Base-by-base conservation (phyloP, 164 flowering plant species). In the Buxus sempervirens region DNA sequence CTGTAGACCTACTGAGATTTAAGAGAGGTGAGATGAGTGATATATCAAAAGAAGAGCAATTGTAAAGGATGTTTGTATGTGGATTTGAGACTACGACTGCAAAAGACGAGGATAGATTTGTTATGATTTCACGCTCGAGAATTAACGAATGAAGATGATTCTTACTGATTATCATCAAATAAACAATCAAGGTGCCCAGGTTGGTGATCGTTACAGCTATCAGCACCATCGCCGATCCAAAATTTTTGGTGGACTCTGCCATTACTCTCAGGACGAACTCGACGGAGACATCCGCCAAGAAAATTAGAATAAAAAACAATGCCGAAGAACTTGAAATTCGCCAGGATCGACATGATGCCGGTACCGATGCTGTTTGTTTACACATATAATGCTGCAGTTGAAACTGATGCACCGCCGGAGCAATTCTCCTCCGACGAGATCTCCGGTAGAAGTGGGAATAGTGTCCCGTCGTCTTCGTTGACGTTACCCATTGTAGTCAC, bases 331-430 rank as follows among this genome's bases (percentile, higher is more conserved):
- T 93, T 93, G 4, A 93, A 70, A 0, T 95, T 87, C 2, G 95
- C 98, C 54, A 98, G 99, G 51, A 95, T 86, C 10, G 99, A 90
- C 99, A 95, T 95, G 58, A 93, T 90, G 28, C 98, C 98, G 16
- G 99, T 98, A 0, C 99, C 99, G 55, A 96, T 82, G 54, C 90
- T 89, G 77, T 86, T 91, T 7, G 99, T 92, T 0, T 98, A 83
- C 22, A 96, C 87, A 65, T 96, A 93, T 78, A 92, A 93, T 62
- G 90, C 91, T 0, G 98, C 97, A 8, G 96, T 88, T 0, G 84
- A 66, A 15, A 90, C 73, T 16, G 96, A 79, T 1, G 82, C 79
- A 7, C 67, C 58, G 0, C 22, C 41, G 19, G 60, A 13, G 1
- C 10, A n/a, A 4, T 14, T 48, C 5, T 25, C 57, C 54, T 64